These are phyloP conservation scores for Cladosporium velox DNA, from an alignment of 2,329 filamentous ascomycete genomes.

Conservation along the genomic window DNA sequence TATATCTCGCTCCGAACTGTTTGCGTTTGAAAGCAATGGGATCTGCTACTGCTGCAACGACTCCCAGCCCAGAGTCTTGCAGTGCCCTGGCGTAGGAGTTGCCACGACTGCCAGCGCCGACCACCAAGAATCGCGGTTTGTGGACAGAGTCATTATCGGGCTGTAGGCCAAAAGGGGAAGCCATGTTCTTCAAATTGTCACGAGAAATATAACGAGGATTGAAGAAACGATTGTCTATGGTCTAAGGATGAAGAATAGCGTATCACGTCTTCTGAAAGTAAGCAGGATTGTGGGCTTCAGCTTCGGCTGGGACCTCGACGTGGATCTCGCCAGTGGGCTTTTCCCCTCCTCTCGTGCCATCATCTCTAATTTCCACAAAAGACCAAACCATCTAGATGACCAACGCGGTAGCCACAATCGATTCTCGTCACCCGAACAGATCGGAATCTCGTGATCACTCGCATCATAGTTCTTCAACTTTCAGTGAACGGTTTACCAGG, in stretches of 20 bases:
- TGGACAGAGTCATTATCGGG: background rate
- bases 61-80: constrained; percentile 62
- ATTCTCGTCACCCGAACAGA: no score
- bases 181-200: background rate
- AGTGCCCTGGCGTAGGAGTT: constrained; percentile 72
- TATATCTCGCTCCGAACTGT: constrained; percentile 68
- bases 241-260: background rate
- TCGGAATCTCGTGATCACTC: no score
- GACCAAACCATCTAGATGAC: no score
- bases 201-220: background rate
- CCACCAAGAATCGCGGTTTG: constrained; percentile 65
- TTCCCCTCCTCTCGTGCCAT: background rate
- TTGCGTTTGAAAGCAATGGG: constrained; percentile 75
- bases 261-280: constrained; percentile 9
- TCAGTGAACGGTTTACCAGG: background rate
- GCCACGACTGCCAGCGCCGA: constrained; percentile 81
- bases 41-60: constrained; percentile 78
- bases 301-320: background rate
- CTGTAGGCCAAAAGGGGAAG: background rate
- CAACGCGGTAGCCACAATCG: no score
- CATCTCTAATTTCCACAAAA: no score
- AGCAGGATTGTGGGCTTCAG: background rate
- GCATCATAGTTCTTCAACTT: no score
- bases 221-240: background rate
- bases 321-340: background rate